Evolutionary conservation across 192 early-diverging fungal species (phyloP).

Genomic region (Lobosporangium transversale): DNA sequence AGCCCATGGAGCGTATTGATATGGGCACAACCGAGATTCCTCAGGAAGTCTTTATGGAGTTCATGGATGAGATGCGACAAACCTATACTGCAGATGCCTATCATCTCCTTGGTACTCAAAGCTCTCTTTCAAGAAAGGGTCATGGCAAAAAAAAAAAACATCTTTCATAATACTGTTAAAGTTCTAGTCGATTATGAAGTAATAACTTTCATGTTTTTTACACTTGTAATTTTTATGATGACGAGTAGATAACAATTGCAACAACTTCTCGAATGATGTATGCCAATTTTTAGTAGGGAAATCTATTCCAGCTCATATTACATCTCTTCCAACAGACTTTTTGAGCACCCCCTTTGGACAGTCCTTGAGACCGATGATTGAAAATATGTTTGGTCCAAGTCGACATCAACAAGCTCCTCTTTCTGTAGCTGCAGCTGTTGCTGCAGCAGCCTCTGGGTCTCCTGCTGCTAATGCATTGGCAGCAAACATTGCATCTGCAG

Average conservation of each 20-base stretch:
- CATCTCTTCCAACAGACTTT: conserved; percentile 74
- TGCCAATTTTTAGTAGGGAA: conserved; percentile 84
- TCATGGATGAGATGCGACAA: conserved; percentile 69
- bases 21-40: conserved; percentile 86
- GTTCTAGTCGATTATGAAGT: too few relatives aligned
- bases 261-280: conserved; percentile 77
- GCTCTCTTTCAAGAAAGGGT: background rate
- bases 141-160: background rate
- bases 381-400: conserved; percentile 70
- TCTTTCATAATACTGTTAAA: background rate
- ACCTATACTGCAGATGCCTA: conserved; percentile 76
- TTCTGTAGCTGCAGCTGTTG: background rate
- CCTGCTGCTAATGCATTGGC: conserved; percentile 28
- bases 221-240: background rate
- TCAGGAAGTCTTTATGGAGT: conserved; percentile 73
- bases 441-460: background rate
- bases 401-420: conserved; percentile 7
- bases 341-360: conserved; percentile 73
- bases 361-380: conserved; percentile 72
- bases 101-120: conserved; percentile 69
- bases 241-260: conserved; percentile 83
- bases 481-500: conserved; percentile 31
- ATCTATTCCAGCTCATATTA: conserved; percentile 80
- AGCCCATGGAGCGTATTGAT: conserved; percentile 70
- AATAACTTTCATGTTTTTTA: background rate